phyloP scores from a whole-genome alignment of 495 filamentous ascomycete species.

The Oleoguttula mirabilis region DNA sequence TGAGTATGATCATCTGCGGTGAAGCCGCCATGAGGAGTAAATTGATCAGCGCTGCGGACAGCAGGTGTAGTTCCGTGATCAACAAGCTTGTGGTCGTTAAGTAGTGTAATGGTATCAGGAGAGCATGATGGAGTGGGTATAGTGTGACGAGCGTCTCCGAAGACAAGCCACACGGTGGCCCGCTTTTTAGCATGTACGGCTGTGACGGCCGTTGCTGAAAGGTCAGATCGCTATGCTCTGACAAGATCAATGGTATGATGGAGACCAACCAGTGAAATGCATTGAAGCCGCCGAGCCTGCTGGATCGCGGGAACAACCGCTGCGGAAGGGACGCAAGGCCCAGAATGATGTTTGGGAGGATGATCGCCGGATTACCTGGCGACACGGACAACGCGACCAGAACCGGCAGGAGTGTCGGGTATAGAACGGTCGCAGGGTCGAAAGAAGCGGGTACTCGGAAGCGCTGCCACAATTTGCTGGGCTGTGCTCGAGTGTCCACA shows the following conservation, averaged over 20 bases:
- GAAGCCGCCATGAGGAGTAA: conserved; percentile 64
- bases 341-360: conserved; percentile 72
- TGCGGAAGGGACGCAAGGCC: conserved; percentile 66
- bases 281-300: conserved; percentile 38
- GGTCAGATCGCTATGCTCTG: conserved; percentile 4
- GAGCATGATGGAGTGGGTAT: conserved; percentile 75
- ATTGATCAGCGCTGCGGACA: conserved; percentile 73
- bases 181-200: conserved; percentile 22
- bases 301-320: conserved; percentile 52
- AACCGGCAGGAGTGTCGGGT: conserved; percentile 65
- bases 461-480: conserved; percentile 32
- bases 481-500: conserved; percentile 10
- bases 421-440: conserved; percentile 84
- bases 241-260: conserved; percentile 45
- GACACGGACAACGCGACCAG: conserved; percentile 69
- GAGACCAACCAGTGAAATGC: conserved; percentile 62
- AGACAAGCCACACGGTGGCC: conserved; percentile 28
- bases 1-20: conserved; percentile 73
- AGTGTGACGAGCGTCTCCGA: conserved; percentile 55
- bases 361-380: conserved; percentile 37
- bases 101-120: conserved; percentile 60
- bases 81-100: conserved; percentile 80
- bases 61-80: conserved; percentile 72
- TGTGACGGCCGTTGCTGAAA: too few relatives aligned
- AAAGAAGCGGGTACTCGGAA: conserved; percentile 60